phyloP scores from a whole-genome alignment of 768 basidiomycete genomes.

The Tricholoma matsutake region DNA sequence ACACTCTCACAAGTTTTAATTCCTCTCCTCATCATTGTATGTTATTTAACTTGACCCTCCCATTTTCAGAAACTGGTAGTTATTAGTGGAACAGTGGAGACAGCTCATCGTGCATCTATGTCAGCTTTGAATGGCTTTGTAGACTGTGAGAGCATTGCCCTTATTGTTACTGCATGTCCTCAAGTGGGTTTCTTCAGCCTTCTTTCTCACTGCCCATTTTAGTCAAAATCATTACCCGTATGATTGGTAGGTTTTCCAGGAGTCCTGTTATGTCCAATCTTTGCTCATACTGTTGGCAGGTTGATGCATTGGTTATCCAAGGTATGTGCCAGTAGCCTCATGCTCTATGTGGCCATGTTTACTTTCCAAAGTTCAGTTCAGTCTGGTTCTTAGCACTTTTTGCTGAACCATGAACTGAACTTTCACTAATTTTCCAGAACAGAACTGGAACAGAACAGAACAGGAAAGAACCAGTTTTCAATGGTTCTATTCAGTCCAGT shows the following conservation, averaged over 20 bases:
- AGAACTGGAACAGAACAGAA: too few species aligned
- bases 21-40: not conserved
- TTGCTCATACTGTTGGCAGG: constrained; percentile 39
- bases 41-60: constrained; percentile 9
- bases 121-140: constrained; percentile 90
- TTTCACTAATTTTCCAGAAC: too few species aligned
- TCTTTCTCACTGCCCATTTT: constrained; percentile 88
- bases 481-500: too few species aligned
- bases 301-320: constrained; percentile 89
- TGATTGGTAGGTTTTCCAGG: constrained; percentile 57
- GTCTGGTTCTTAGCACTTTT: too few species aligned
- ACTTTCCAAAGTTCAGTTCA: too few species aligned
- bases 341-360: not conserved
- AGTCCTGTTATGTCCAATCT: not conserved
- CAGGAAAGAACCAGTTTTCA: too few species aligned
- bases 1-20: constrained; percentile 59
- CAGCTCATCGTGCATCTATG: constrained; percentile 73
- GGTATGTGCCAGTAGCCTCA: constrained; percentile 36
- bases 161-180: not conserved
- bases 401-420: too few species aligned
- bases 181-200: constrained; percentile 43
- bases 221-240: constrained; percentile 86
- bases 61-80: constrained; percentile 75
- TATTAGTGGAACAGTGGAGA: constrained; percentile 86
- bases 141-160: constrained; percentile 56